phyloP scores from a whole-genome alignment of 148 eudicot species.

The Nepenthes mirabilis region DNA sequence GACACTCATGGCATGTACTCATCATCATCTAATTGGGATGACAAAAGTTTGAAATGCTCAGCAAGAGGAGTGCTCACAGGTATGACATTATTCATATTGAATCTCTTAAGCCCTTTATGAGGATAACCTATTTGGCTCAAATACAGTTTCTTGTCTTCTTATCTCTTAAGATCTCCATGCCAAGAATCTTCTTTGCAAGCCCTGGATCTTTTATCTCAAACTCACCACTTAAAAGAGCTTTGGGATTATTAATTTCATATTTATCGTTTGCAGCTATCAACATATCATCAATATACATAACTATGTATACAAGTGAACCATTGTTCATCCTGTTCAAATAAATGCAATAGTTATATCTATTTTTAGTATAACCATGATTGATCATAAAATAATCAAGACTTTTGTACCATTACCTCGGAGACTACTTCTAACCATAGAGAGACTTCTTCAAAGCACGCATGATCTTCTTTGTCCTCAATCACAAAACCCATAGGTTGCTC shows the following conservation, averaged over 20 bases:
- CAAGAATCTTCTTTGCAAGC: background rate
- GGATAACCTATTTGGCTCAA: background rate
- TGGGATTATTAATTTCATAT: background rate
- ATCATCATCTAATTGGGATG: background rate
- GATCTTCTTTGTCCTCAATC: slow-evolving; percentile 3
- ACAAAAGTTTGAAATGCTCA: background rate
- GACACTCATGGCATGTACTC: background rate
- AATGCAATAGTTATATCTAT: background rate
- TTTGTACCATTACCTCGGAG: slow-evolving; percentile 8
- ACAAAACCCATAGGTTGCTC: slow-evolving; percentile 2
- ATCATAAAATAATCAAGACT: slow-evolving; percentile 4
- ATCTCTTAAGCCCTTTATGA: background rate
- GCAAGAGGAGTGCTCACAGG: background rate
- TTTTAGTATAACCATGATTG: background rate
- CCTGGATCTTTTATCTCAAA: slow-evolving; percentile 1
- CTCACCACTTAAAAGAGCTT: background rate
- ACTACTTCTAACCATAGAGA: slow-evolving; percentile 5
- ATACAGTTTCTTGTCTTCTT: background rate
- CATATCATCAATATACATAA: background rate
- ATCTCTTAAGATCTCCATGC: slow-evolving; percentile 1
- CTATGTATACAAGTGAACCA: slow-evolving; percentile 2
- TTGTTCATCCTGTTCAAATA: background rate
- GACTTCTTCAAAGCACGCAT: slow-evolving; percentile 3
- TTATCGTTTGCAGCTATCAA: background rate
- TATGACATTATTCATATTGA: background rate